These are phyloP conservation scores for Gossypioides kirkii DNA, from an alignment of 345 rosid species.

Conservation along the genomic window DNA sequence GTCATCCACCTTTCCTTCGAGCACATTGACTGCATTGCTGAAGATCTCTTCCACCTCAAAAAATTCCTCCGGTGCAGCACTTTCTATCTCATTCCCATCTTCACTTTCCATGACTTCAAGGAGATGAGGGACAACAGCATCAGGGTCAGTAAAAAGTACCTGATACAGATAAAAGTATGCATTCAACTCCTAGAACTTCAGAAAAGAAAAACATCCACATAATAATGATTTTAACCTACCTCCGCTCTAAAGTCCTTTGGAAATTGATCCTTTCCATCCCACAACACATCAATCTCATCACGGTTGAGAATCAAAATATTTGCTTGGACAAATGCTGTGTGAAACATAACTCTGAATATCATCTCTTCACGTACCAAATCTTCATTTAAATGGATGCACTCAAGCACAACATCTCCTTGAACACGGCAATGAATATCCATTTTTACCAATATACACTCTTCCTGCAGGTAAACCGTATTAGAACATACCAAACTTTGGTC, in stretches of 20 bases:
- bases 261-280: slow-evolving; percentile 83
- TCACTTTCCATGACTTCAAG: slow-evolving; percentile 44
- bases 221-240: slow-evolving; percentile 52
- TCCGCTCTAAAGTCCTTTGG: slow-evolving; percentile 84
- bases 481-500: slow-evolving; percentile 13
- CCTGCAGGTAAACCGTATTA: slow-evolving; percentile 49
- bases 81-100: slow-evolving; percentile 57
- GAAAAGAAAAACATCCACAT: slow-evolving; percentile 12
- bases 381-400: slow-evolving; percentile 80
- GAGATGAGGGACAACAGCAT: slow-evolving; percentile 56
- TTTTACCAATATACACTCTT: slow-evolving; percentile 73
- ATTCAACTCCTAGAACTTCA: slow-evolving; percentile 60
- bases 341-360: slow-evolving; percentile 85
- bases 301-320: slow-evolving; percentile 65
- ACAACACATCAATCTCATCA: slow-evolving; percentile 74
- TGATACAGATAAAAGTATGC: slow-evolving; percentile 66
- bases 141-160: slow-evolving; percentile 83
- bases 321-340: slow-evolving; percentile 84
- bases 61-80: slow-evolving; percentile 88
- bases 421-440: slow-evolving; percentile 73
- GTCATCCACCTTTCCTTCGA: slow-evolving; percentile 49
- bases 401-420: slow-evolving; percentile 95
- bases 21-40: slow-evolving; percentile 58
- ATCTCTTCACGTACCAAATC: slow-evolving; percentile 66
- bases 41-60: slow-evolving; percentile 97